A percentile compares a stretch with the other conserved stretches of the same genome.
These are phyloP conservation scores for Phytophthora syringae DNA, from an alignment of 352 stramenopile genomes.

Conservation along the genomic window DNA sequence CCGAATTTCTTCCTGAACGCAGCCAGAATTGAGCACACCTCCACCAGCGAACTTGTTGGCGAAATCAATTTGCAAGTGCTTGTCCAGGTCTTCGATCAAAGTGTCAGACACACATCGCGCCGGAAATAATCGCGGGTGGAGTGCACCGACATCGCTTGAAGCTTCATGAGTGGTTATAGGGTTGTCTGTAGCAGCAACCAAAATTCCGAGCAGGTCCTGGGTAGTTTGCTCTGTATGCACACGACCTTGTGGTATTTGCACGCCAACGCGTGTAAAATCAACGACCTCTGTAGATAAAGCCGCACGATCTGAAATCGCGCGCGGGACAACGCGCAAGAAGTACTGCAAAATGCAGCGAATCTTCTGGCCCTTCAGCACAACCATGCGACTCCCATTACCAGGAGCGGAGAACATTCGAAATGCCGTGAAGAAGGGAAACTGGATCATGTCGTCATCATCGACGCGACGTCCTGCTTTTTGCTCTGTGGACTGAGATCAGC, in stretches of 20 bases:
- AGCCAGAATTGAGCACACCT: constrained; percentile 72
- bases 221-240: constrained; percentile 11
- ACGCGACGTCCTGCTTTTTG: constrained; percentile 13
- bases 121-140: constrained; percentile 14
- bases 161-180: background rate
- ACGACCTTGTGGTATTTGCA: constrained; percentile 25
- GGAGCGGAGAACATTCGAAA: constrained; percentile 45
- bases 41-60: constrained; percentile 83
- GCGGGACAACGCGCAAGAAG: constrained; percentile 62
- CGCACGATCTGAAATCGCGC: constrained; percentile 11
- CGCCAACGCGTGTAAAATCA: constrained; percentile 61
- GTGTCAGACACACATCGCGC: constrained; percentile 42
- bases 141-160: background rate
- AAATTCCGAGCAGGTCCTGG: constrained; percentile 31
- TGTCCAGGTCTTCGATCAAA: constrained; percentile 69
- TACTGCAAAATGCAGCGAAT: constrained; percentile 78
- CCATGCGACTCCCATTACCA: constrained; percentile 23
- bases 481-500: constrained; percentile 6
- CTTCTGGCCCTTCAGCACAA: constrained; percentile 66
- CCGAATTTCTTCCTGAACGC: constrained; percentile 87
- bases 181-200: background rate
- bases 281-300: constrained; percentile 46
- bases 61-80: constrained; percentile 83
- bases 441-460: constrained; percentile 20
- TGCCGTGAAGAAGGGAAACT: constrained; percentile 67